phyloP scores from a whole-genome alignment of 1,139 yeast genomes.

The Zygosaccharomyces pseudobailii region DNA sequence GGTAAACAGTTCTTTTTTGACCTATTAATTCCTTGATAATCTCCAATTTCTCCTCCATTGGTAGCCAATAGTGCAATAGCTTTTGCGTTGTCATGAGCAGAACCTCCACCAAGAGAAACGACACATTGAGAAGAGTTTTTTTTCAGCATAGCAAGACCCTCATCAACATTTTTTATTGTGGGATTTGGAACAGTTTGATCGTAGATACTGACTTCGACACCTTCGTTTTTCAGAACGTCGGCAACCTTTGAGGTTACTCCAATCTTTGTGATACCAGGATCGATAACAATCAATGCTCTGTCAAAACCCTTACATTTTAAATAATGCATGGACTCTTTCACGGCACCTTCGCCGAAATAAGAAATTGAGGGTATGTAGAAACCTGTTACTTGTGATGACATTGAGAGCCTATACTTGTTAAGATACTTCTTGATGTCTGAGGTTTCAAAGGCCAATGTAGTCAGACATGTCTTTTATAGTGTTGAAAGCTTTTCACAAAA shows the following conservation, averaged over 20 bases:
- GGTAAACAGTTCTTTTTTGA: constrained; percentile 27
- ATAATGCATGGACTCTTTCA: constrained; percentile 17
- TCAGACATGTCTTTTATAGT: background rate
- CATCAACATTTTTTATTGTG: constrained; percentile 15
- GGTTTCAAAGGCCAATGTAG: no score
- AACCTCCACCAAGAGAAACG: constrained; percentile 24
- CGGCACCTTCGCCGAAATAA: constrained; percentile 23
- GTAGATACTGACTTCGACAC: constrained; percentile 15
- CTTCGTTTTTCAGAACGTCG: constrained; percentile 13
- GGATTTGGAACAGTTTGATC: constrained; percentile 24
- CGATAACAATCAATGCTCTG: constrained; percentile 19
- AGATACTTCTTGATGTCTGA: no score
- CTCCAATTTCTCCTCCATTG: constrained; percentile 21
- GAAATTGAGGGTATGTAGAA: constrained; percentile 22
- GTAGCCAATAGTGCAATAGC: constrained; percentile 23
- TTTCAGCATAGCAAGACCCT: constrained; percentile 17
- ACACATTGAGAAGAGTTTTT: constrained; percentile 16
- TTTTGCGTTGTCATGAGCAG: constrained; percentile 24
- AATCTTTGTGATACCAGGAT: constrained; percentile 22
- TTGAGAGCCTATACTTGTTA: no score
- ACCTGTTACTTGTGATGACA: constrained; percentile 16
- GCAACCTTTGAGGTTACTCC: constrained; percentile 19
- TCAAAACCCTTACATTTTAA: constrained; percentile 15
- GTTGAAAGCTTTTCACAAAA: background rate
- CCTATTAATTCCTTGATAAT: constrained; percentile 17